Conservation (phyloP, 2,329 filamentous ascomycete genomes). For the Scleromitrula shiraiana region DNA sequence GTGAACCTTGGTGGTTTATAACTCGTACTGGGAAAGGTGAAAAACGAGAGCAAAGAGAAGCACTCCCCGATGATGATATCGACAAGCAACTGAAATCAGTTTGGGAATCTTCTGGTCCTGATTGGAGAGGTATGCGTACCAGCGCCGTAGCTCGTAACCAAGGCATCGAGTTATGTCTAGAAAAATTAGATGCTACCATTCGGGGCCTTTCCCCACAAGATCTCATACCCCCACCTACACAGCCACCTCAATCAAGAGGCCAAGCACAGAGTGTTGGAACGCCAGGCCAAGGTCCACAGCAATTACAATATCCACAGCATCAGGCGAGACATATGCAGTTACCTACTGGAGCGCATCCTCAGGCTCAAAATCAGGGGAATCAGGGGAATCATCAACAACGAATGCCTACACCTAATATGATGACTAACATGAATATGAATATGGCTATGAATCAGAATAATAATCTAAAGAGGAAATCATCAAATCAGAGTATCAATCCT, state of each 20-base stretch:
- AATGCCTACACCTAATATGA: conserved; percentile 10
- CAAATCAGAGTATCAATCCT: conserved; percentile 16
- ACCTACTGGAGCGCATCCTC: conserved; percentile 12
- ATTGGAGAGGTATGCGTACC: conserved; percentile 41
- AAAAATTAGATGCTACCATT: conserved; percentile 23
- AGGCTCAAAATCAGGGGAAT: conserved; percentile 13
- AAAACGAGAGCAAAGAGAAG: conserved; percentile 13
- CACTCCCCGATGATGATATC: conserved; percentile 26
- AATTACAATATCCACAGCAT: background rate
- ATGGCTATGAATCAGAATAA: conserved; percentile 10
- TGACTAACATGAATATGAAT: conserved; percentile 10
- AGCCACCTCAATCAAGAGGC: conserved; percentile 4
- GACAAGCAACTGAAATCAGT: conserved; percentile 36
- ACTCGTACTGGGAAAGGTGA: conserved; percentile 21
- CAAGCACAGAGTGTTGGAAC: background rate
- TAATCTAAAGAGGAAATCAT: conserved; percentile 16
- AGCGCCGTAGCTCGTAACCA: conserved; percentile 39
- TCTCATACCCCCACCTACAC: background rate
- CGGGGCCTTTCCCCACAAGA: conserved; percentile 14
- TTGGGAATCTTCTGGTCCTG: conserved; percentile 38
- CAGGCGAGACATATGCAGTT: conserved; percentile 7
- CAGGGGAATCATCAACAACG: conserved; percentile 7
- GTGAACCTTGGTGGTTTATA: conserved; percentile 33
- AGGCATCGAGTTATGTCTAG: conserved; percentile 32
- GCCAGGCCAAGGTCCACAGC: background rate